Percentiles rank a stretch among this genome's conserved stretches.
Evolutionary conservation across 31 red algal genomes (phyloP).

Genomic region (Endocladia muricata): DNA sequence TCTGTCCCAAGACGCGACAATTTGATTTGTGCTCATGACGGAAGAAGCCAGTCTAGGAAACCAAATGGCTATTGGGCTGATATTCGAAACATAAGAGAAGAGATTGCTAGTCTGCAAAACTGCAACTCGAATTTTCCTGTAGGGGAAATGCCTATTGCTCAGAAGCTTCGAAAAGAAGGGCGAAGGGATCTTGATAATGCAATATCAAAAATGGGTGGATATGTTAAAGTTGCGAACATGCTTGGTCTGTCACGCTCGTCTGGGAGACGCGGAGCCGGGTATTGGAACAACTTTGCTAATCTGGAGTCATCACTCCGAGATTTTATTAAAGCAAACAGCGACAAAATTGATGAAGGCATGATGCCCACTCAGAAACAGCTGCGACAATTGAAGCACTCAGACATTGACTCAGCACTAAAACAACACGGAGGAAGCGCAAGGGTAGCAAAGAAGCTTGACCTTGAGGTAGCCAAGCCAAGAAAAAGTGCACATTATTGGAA

Average conservation of each 20-base stretch:
- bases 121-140: not conserved
- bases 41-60: conserved; percentile 6
- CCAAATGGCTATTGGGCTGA: conserved; percentile 58
- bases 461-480: not conserved
- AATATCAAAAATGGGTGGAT: conserved; percentile 63
- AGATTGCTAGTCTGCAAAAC: conserved; percentile 7
- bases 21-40: no score
- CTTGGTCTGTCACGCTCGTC: conserved; percentile 20
- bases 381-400: conserved; percentile 39
- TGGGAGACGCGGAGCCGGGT: conserved; percentile 2
- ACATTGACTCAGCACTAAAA: conserved; percentile 48
- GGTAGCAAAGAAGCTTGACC: conserved; percentile 39
- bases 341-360: not conserved
- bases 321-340: conserved; percentile 4
- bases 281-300: conserved; percentile 48
- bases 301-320: conserved; percentile 20
- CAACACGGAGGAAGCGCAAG: conserved; percentile 38
- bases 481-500: conserved; percentile 50
- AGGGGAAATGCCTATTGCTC: conserved; percentile 48
- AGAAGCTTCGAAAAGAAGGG: conserved; percentile 42
- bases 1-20: no score
- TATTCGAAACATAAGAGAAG: conserved; percentile 40
- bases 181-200: conserved; percentile 63
- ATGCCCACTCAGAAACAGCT: conserved; percentile 78
- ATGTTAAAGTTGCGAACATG: conserved; percentile 33